Conservation (phyloP, 805 yeast genomes). For the Candida chilensis region DNA sequence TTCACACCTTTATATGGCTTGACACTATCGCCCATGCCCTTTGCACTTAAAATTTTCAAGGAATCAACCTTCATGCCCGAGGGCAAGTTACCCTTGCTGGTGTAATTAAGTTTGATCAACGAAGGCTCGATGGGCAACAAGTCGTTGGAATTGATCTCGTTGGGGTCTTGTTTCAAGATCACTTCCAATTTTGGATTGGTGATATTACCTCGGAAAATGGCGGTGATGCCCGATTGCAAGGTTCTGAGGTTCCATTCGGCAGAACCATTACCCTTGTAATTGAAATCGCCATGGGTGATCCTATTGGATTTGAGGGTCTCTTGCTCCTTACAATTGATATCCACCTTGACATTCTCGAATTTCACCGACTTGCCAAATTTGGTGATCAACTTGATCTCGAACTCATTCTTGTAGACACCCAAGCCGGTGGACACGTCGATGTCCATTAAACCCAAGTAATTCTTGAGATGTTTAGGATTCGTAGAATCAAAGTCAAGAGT, state of each 20-base stretch:
- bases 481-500: constrained; percentile 35
- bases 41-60: constrained; percentile 45
- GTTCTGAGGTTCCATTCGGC: constrained; percentile 63
- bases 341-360: constrained; percentile 37
- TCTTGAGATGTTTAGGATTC: constrained; percentile 10
- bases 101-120: constrained; percentile 43
- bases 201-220: constrained; percentile 56
- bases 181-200: no score
- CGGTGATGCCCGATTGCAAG: constrained; percentile 56
- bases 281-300: constrained; percentile 72
- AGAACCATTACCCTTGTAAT: constrained; percentile 36
- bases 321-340: constrained; percentile 19
- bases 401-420: constrained; percentile 46
- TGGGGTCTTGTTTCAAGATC: constrained; percentile 7
- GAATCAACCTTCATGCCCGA: constrained; percentile 68
- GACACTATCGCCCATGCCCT: constrained; percentile 49
- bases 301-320: constrained; percentile 47
- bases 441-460: constrained; percentile 41
- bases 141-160: constrained; percentile 1
- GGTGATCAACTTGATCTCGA: constrained; percentile 49
- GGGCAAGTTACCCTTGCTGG: constrained; percentile 60
- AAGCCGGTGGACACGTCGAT: constrained; percentile 45
- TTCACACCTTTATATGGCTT: constrained; percentile 91
- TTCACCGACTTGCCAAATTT: constrained; percentile 34
- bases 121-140: no score